Conservation (phyloP, 352 stramenopile species). For the Aphanomyces invadans region DNA sequence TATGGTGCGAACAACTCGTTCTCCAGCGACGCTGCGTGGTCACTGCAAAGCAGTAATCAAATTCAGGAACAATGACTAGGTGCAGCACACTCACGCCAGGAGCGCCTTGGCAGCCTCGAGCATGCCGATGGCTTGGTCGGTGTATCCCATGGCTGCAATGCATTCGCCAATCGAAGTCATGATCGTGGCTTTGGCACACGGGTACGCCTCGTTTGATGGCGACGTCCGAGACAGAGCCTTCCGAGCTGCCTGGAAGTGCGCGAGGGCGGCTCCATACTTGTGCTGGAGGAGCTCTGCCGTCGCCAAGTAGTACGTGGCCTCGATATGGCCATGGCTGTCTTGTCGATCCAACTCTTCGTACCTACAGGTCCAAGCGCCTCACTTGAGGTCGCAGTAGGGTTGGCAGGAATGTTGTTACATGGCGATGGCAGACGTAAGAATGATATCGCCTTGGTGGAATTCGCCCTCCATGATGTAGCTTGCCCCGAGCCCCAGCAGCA, state of each 20-base stretch:
- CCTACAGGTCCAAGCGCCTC: no score
- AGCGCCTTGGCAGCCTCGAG: constrained; percentile 8
- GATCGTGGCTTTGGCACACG: neutral
- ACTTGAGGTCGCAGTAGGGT: no score
- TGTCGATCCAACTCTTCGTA: neutral
- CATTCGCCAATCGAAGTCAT: constrained; percentile 16
- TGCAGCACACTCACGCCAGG: constrained; percentile 5
- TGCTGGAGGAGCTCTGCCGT: neutral
- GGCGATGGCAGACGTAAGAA: neutral
- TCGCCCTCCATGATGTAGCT: constrained; percentile 24
- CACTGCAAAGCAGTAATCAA: neutral
- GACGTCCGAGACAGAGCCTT: neutral
- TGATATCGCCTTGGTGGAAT: constrained; percentile 13
- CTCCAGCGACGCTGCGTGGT: neutral
- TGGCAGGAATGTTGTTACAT: constrained; percentile 6
- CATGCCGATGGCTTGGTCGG: constrained; percentile 7
- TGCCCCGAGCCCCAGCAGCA: constrained; percentile 6
- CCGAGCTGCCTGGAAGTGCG: neutral
- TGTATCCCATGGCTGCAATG: constrained; percentile 19
- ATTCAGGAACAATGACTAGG: no score
- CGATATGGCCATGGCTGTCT: neutral
- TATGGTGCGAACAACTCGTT: constrained; percentile 14
- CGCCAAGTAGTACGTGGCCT: constrained; percentile 12
- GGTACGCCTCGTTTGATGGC: neutral
- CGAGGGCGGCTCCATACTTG: constrained; percentile 1